Base-by-base conservation (phyloP, 73 alveolate species). In the Paramecium biaurelia region DNA sequence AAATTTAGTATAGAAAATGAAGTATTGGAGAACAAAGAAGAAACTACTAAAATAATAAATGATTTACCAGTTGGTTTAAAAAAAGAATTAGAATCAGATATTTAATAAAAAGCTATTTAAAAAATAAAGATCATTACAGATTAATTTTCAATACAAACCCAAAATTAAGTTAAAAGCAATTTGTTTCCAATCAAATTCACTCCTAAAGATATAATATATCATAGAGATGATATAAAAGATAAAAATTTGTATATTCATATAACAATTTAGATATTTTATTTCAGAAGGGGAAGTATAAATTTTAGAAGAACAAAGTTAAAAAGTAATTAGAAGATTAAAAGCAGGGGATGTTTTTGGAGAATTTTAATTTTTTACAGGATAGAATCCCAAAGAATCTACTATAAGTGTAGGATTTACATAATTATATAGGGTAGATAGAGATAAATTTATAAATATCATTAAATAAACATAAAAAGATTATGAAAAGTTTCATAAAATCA, bases 311-410 rank as follows among this genome's bases (percentile, higher is more conserved):
- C 9, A 74, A 34, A 74, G 87, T 20, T 11, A 41, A 74, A 74
- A 37, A 7, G n/a, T 37, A 5, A 28, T 74, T 1, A 37, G 38
- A 34, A 34, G 20, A 32, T 26, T 74, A 9, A 34, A 74, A 74
- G 59, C 57, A 11, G 87, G 87, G 20, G 87, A 74, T 74, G 58
- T 41, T 21, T 86, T 86, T 63, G 93, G 93, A 7, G 93, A 86
- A 32, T 63, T 38, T 38, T 57, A 74, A 63, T 86, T 86, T 41
- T 86, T 86, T 59, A 37, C 93, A 9, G 86, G 87, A 0, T 26
- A 41, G 12, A 63, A 34, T 38, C 70, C 88, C 0, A 12, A 57
- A 32, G 87, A 57, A 30, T 57, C 93, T 1, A 79, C 89, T 9
- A 86, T 72, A 8, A 86, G 93, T 20, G 74, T 86, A 7, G 85